Evolutionary conservation across 176 grass and related monocot genomes (phyloP).

Genomic region (Chloris gayana): DNA sequence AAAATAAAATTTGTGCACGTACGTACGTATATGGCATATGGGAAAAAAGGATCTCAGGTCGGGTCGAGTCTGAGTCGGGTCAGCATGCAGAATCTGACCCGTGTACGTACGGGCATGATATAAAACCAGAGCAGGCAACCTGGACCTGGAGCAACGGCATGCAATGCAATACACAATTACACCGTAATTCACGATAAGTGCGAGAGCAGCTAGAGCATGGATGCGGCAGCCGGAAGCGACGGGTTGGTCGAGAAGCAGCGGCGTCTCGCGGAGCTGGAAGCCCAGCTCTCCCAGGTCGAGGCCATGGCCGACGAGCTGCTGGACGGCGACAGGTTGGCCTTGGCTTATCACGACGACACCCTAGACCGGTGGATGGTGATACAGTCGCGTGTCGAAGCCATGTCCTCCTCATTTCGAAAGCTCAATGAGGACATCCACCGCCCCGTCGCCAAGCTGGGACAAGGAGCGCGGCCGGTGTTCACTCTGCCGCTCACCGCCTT

Average conservation of each 20-base stretch:
- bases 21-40: neutral
- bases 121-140: no score
- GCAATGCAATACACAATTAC: neutral
- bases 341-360: neutral
- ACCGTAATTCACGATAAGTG: neutral
- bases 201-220: neutral
- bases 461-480: neutral
- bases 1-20: neutral
- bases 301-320: neutral
- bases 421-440: neutral
- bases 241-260: neutral
- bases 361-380: neutral
- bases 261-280: neutral
- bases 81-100: neutral
- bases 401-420: neutral
- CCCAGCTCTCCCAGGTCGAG: neutral
- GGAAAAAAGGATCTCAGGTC: no score
- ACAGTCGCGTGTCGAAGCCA: neutral
- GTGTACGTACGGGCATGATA: no score
- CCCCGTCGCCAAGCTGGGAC: neutral
- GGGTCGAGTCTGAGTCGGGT: no score
- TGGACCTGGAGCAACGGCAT: neutral
- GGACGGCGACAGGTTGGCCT: neutral
- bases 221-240: neutral
- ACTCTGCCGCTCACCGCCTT: neutral